Evolutionary conservation across 208 protist species (phyloP).

Genomic region (Crithidia mellificae): DNA sequence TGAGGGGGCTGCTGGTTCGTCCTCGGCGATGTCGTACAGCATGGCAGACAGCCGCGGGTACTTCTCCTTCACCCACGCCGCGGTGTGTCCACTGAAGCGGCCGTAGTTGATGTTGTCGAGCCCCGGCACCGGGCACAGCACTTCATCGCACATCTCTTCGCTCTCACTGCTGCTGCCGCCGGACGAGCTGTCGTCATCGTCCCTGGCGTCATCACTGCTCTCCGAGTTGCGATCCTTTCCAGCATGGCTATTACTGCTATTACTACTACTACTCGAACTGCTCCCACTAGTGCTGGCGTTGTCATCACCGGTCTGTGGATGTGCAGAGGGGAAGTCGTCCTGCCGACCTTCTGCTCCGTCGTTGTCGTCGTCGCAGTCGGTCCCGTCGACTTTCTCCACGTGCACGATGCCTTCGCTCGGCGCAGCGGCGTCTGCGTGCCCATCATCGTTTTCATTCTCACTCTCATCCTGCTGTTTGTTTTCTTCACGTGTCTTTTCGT

Average conservation of each 20-base stretch:
- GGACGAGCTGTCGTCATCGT: background rate
- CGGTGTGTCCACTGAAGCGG: constrained; percentile 68
- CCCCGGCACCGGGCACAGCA: constrained; percentile 75
- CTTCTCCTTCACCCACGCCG: constrained; percentile 57
- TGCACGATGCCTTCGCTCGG: background rate
- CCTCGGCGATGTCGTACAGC: constrained; percentile 45
- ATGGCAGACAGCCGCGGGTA: constrained; percentile 66
- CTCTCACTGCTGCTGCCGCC: constrained; percentile 21
- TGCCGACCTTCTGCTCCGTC: too few species aligned
- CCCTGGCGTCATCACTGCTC: too few species aligned
- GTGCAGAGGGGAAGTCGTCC: too few species aligned
- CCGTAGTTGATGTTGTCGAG: constrained; percentile 90
- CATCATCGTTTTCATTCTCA: too few species aligned
- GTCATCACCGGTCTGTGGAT: too few species aligned
- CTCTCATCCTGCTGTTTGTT: too few species aligned
- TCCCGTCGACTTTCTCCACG: background rate
- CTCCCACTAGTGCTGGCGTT: too few species aligned
- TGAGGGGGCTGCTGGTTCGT: too few species aligned
- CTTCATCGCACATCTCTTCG: constrained; percentile 60
- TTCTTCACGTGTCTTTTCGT: too few species aligned
- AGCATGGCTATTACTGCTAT: too few species aligned
- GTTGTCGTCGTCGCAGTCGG: constrained; percentile 1
- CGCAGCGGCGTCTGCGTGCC: background rate
- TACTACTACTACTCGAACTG: too few species aligned
- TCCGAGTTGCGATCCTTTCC: too few species aligned